A percentile compares a stretch with the other conserved stretches of the same genome.
phyloP scores from a whole-genome alignment of 2,329 filamentous ascomycete species.

The Fusarium paranaense region DNA sequence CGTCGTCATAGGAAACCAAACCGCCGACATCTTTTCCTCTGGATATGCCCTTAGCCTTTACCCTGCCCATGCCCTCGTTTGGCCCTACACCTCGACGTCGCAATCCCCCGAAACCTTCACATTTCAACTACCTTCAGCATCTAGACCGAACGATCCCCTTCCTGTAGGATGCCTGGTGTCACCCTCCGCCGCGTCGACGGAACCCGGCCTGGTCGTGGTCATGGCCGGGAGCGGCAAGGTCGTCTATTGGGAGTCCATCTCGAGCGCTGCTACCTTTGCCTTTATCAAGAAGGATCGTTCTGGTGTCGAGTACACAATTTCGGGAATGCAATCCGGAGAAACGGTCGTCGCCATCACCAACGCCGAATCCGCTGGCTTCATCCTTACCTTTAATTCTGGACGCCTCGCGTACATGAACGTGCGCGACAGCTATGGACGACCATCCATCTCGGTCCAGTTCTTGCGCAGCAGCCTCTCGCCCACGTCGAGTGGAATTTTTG shows the following conservation, averaged over 20 bases:
- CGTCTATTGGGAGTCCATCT: constrained; percentile 95
- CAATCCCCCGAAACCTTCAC: constrained; percentile 81
- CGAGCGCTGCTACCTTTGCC: constrained; percentile 85
- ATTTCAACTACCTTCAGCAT: constrained; percentile 81
- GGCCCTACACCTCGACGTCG: constrained; percentile 82
- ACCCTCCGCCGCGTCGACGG: constrained; percentile 79
- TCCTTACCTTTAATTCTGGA: constrained; percentile 86
- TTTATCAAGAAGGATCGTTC: constrained; percentile 85
- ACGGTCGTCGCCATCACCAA: constrained; percentile 81
- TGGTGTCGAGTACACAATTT: constrained; percentile 80
- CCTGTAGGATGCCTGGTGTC: constrained; percentile 88
- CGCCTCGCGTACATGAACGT: constrained; percentile 88
- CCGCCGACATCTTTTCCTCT: constrained; percentile 73
- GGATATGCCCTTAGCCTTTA: constrained; percentile 86
- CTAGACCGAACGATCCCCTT: constrained; percentile 75
- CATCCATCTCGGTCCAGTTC: constrained; percentile 81
- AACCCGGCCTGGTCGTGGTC: constrained; percentile 88
- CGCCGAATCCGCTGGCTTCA: constrained; percentile 86
- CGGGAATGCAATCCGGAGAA: constrained; percentile 83
- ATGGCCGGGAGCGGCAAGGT: constrained; percentile 87
- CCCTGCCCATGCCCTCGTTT: constrained; percentile 84
- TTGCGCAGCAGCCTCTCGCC: constrained; percentile 72
- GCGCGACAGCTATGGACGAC: constrained; percentile 87
- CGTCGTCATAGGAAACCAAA: constrained; percentile 65
- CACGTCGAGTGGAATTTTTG: constrained; percentile 76